These are phyloP conservation scores for Plenodomus tracheiphilus DNA, from an alignment of 2,329 filamentous ascomycete species.

Conservation along the genomic window DNA sequence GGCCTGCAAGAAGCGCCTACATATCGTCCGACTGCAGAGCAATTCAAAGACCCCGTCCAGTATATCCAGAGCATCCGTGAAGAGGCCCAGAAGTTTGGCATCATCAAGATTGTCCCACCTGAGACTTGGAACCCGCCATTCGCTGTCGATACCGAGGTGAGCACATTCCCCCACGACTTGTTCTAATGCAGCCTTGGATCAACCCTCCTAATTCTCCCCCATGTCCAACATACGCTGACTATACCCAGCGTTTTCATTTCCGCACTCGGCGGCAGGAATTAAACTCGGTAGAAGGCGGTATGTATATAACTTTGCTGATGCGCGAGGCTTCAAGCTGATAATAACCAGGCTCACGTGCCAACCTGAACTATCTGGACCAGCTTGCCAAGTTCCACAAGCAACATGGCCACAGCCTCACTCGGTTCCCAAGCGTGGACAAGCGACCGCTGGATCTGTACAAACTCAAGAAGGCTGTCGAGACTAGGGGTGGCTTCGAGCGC, in stretches of 20 bases:
- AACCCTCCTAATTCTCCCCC: neutral
- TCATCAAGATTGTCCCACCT: slow-evolving; percentile 94
- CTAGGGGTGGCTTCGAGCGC: slow-evolving; percentile 90
- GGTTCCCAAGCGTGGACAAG: slow-evolving; percentile 96
- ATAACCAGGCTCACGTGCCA: slow-evolving; percentile 81
- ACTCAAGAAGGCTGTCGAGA: slow-evolving; percentile 94
- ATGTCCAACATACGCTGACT: slow-evolving; percentile 24
- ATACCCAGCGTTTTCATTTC: slow-evolving; percentile 85
- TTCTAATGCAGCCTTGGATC: neutral
- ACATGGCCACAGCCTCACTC: slow-evolving; percentile 89
- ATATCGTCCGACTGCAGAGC: slow-evolving; percentile 85
- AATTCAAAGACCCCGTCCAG: slow-evolving; percentile 91
- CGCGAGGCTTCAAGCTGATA: slow-evolving; percentile 3
- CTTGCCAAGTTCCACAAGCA: slow-evolving; percentile 96
- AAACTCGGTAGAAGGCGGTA: slow-evolving; percentile 98
- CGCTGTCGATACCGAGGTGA: slow-evolving; percentile 94
- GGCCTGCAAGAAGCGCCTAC: slow-evolving; percentile 88
- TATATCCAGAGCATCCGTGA: slow-evolving; percentile 91
- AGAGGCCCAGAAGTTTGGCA: slow-evolving; percentile 83
- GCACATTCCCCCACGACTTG: slow-evolving; percentile 22
- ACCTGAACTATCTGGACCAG: slow-evolving; percentile 93
- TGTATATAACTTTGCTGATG: slow-evolving; percentile 39
- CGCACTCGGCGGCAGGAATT: slow-evolving; percentile 93
- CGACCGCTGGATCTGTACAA: slow-evolving; percentile 94
- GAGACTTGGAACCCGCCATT: slow-evolving; percentile 93